Base-by-base conservation (phyloP, 2,329 filamentous ascomycete genomes). In the Aaosphaeria arxii region DNA sequence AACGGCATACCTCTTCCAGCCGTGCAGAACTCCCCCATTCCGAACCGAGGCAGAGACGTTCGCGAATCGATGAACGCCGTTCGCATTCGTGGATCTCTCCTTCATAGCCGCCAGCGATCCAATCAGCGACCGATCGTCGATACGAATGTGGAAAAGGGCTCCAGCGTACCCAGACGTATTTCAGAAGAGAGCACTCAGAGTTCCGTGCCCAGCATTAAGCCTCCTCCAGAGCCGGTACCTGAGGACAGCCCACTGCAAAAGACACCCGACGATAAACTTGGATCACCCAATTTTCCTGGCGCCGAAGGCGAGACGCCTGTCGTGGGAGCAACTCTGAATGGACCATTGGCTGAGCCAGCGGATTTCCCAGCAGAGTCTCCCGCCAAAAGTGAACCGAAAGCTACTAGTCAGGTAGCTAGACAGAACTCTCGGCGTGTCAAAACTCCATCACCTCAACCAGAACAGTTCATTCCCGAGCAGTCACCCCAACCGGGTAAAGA, bases 1-100 rank as follows among this genome's bases (percentile, higher is more conserved):
- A 91, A 86, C 70, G 90, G 89, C 17, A 86, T 97, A 11, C 90
- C 91, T 5, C 82, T 97, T 17, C 91, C 92, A 29, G 78, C 88
- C 5, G 70, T 77, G 13, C 90, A 95, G 64, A 90, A 86, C 52
- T 86, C 87, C 4, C 89, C 89, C 1, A 80, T 92, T 53, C 91
- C 91, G 5, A 96, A 96, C 64, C 81, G 91, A 52, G 90, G 90
- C 30, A 81, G 89, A 50, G 90, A 95, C 69, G 83, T 87, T 13
- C 81, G 89, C 52, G 92, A 96, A 71, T 95, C 90, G 0, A 81
- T 96, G 77, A 89, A 80, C 58, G 84, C 84, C 24, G 84, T 87
- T 31, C 77, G 84, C 48, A 83, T 77, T 24, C 69, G 85, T 52
- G 80, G 79, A 6, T 83, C 82, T 5, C 71, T 76, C 41, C 66